phyloP scores from a whole-genome alignment of 2,329 filamentous ascomycete species.

The Penicillium corylophilum region DNA sequence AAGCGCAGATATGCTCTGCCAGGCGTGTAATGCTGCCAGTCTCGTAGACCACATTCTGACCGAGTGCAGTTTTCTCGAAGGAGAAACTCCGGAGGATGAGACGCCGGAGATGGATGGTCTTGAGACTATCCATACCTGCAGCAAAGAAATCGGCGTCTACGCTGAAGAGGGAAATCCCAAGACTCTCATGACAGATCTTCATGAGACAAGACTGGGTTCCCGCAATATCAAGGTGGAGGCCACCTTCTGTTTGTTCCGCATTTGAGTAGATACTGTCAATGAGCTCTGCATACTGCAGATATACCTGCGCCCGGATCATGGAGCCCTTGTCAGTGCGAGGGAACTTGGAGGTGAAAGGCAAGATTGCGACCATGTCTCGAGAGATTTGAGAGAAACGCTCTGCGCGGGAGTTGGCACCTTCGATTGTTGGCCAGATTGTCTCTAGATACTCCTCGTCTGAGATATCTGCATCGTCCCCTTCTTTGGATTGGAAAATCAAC shows the following conservation, averaged over 20 bases:
- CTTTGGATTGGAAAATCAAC: constrained; percentile 27
- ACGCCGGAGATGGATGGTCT: constrained; percentile 47
- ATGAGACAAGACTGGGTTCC: constrained; percentile 37
- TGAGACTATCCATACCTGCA: constrained; percentile 49
- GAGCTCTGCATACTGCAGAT: constrained; percentile 43
- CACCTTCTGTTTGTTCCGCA: constrained; percentile 18
- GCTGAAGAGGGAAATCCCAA: constrained; percentile 32
- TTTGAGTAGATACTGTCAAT: constrained; percentile 41
- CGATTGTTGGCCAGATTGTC: constrained; percentile 39
- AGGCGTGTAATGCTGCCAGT: constrained; percentile 39
- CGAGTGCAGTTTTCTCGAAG: constrained; percentile 25
- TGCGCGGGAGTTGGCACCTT: constrained; percentile 40
- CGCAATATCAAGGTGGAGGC: constrained; percentile 33
- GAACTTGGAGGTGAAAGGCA: constrained; percentile 39
- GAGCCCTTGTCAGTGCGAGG: constrained; percentile 56
- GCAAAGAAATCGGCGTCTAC: constrained; percentile 45
- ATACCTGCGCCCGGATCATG: constrained; percentile 52
- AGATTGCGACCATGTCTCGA: constrained; percentile 40
- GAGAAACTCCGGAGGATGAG: constrained; percentile 43
- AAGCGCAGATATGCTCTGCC: constrained; percentile 32
- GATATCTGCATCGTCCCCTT: constrained; percentile 20
- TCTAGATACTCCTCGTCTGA: constrained; percentile 36
- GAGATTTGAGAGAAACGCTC: constrained; percentile 48
- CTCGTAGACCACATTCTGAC: constrained; percentile 47
- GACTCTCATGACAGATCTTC: constrained; percentile 29